A percentile compares a stretch with the other conserved stretches of the same genome.
Evolutionary conservation across 768 basidiomycete genomes (phyloP).

Genomic region (Boletus barrowsii): DNA sequence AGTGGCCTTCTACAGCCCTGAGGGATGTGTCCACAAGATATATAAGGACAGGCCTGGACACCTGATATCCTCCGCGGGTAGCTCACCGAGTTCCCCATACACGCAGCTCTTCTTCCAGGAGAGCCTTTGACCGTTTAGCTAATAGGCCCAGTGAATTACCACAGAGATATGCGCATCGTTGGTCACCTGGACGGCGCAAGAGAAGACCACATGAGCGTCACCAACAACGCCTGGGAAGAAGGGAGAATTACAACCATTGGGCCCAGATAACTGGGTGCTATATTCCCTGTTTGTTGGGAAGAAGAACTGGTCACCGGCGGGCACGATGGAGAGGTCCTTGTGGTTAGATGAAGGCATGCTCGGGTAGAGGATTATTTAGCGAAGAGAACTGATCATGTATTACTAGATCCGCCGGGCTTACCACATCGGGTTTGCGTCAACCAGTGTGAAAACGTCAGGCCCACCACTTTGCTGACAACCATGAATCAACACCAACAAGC

Average conservation of each 20-base stretch:
- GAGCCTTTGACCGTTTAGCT: slow-evolving; percentile 65
- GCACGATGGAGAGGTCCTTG: slow-evolving; percentile 25
- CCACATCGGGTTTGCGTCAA: slow-evolving; percentile 9
- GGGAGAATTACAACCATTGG: slow-evolving; percentile 37
- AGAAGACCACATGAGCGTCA: slow-evolving; percentile 13
- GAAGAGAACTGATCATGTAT: slow-evolving; percentile 8
- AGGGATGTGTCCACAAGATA: slow-evolving; percentile 3
- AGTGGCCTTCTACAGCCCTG: slow-evolving; percentile 88
- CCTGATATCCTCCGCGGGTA: slow-evolving; percentile 9
- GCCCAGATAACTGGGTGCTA: slow-evolving; percentile 37
- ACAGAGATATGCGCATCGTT: slow-evolving; percentile 78
- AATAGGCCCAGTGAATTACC: slow-evolving; percentile 92
- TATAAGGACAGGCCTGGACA: slow-evolving; percentile 6
- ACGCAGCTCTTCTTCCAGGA: slow-evolving; percentile 78
- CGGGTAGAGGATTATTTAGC: background rate
- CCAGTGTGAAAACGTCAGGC: background rate
- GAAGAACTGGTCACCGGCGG: slow-evolving; percentile 53
- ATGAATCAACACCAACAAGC: slow-evolving; percentile 13
- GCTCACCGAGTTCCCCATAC: slow-evolving; percentile 76
- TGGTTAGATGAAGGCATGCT: slow-evolving; percentile 16
- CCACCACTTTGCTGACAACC: background rate
- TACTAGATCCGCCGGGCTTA: slow-evolving; percentile 17
- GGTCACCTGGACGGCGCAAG: slow-evolving; percentile 36
- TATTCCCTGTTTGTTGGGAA: slow-evolving; percentile 54
- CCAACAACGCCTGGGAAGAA: background rate